Conservation (phyloP, 805 yeast genomes). For the Spathaspora boniae region DNA sequence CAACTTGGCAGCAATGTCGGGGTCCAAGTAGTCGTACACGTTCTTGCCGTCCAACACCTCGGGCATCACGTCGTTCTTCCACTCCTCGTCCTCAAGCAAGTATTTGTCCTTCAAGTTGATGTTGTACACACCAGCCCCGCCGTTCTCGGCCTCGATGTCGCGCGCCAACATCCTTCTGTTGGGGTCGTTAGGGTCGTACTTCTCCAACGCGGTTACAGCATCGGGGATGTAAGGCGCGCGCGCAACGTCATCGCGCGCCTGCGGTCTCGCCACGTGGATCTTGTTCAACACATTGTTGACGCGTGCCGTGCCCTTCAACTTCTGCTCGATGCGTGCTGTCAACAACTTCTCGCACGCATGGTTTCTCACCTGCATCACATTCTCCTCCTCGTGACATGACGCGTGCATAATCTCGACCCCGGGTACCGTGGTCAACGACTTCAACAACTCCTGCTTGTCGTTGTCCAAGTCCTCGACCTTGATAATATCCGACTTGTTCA, state of each 20-base stretch:
- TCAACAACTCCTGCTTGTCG: slow-evolving; percentile 68
- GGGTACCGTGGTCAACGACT: slow-evolving; percentile 59
- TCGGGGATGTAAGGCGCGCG: slow-evolving; percentile 85
- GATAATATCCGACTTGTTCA: slow-evolving; percentile 92
- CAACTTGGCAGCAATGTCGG: slow-evolving; percentile 89
- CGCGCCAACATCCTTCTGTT: slow-evolving; percentile 76
- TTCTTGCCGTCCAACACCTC: slow-evolving; percentile 94
- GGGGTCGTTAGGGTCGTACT: slow-evolving; percentile 78
- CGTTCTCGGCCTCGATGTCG: slow-evolving; percentile 90
- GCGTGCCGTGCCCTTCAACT: slow-evolving; percentile 88
- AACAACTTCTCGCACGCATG: slow-evolving; percentile 95
- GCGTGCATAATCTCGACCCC: slow-evolving; percentile 92
- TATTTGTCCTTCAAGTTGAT: slow-evolving; percentile 91
- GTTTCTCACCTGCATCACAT: slow-evolving; percentile 93
- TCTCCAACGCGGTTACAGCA: slow-evolving; percentile 53
- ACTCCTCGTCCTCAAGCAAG: slow-evolving; percentile 88
- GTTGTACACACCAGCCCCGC: slow-evolving; percentile 98
- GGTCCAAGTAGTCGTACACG: slow-evolving; percentile 95
- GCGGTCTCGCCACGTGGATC: slow-evolving; percentile 92
- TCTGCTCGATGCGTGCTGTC: slow-evolving; percentile 94
- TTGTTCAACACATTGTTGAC: slow-evolving; percentile 86
- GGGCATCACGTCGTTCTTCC: slow-evolving; percentile 98
- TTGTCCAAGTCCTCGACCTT: slow-evolving; percentile 77
- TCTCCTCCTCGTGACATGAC: slow-evolving; percentile 92
- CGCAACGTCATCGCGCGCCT: slow-evolving; percentile 78